Evolutionary conservation across 257 asterid genomes (phyloP).

Genomic region (Przewalskia tangutica): DNA sequence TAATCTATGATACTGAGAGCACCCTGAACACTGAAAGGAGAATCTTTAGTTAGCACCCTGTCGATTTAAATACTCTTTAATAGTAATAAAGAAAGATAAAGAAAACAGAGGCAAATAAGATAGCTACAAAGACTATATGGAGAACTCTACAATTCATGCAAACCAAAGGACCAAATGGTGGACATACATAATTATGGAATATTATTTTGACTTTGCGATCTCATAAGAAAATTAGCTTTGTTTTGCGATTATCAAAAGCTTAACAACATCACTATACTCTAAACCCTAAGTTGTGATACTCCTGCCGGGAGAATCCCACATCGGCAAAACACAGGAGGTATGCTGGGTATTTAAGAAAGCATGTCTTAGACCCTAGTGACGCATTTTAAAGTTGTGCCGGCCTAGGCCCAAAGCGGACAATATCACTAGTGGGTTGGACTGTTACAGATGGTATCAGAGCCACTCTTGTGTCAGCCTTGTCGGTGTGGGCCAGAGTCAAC

Average conservation of each 20-base stretch:
- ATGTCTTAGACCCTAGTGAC: no score
- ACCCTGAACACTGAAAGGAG: slow-evolving; percentile 70
- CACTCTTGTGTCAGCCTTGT: no score
- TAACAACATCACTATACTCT: background rate
- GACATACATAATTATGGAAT: background rate
- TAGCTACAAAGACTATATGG: background rate
- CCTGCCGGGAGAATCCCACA: no score
- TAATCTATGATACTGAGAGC: slow-evolving; percentile 77
- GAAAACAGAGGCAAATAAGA: background rate
- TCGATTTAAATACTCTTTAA: background rate
- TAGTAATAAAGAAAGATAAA: background rate
- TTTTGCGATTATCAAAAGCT: background rate
- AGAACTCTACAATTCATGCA: background rate
- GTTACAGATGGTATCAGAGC: no score
- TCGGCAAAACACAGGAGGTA: no score
- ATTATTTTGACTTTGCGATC: background rate
- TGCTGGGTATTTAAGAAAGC: no score
- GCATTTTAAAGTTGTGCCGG: no score
- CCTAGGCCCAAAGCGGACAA: no score
- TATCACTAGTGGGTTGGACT: no score
- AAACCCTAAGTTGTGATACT: background rate
- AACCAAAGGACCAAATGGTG: background rate
- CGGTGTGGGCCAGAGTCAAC: no score
- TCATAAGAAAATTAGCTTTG: background rate
- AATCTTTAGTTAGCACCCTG: background rate